Evolutionary conservation across 176 grass and related monocot species (phyloP).

Genomic region (Carex cristatella): DNA sequence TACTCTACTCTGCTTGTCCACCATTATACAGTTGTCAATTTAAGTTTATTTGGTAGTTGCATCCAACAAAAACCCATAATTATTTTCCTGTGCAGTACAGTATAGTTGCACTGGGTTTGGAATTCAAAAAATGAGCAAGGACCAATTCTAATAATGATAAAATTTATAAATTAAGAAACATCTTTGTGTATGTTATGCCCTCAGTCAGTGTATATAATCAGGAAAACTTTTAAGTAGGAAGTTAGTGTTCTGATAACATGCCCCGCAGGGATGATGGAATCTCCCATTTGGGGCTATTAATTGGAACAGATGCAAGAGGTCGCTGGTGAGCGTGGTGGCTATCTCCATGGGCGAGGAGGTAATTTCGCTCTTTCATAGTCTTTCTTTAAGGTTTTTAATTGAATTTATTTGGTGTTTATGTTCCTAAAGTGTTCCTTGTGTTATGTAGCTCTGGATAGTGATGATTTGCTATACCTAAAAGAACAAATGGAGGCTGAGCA

Average conservation of each 20-base stretch:
- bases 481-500: constrained; percentile 99
- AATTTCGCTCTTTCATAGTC: constrained; percentile 29
- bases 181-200: not conserved
- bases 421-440: constrained; percentile 7
- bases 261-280: constrained; percentile 91
- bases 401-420: constrained; percentile 12
- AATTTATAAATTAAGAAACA: not conserved
- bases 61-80: not conserved
- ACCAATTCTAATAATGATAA: not conserved
- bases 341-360: constrained; percentile 98
- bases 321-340: constrained; percentile 96
- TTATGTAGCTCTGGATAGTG: constrained; percentile 86
- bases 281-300: constrained; percentile 51
- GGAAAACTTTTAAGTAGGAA: not conserved
- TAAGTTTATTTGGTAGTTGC: not conserved
- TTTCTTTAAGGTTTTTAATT: not conserved
- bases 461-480: constrained; percentile 97
- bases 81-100: not conserved
- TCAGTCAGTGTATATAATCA: not conserved
- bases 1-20: not conserved
- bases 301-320: constrained; percentile 97
- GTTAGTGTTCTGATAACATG: constrained; percentile 91
- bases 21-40: not conserved
- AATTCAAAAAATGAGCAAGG: not conserved
- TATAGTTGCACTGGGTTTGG: not conserved